Base-by-base conservation (phyloP, 371 early-diverging fungal genomes). In the Haplosporangium sp. region DNA sequence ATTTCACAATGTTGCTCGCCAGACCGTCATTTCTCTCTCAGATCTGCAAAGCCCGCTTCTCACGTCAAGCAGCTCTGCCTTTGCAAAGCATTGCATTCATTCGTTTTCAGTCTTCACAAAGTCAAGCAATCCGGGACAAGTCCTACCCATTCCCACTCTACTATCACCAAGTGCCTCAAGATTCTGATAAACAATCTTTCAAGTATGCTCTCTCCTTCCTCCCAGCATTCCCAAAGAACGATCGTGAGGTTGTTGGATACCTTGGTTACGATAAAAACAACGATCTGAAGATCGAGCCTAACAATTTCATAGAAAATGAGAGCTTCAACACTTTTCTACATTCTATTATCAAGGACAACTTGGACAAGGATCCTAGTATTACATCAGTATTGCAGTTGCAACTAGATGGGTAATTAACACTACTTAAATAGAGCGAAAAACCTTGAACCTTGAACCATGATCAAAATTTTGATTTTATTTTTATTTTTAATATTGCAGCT, bases 91-190 rank as follows among this genome's bases (percentile, higher is more conserved):
- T 67, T 37, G 53, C 56, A n/a, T 34, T 66, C 27, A 35, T 48
- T 11, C 76, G 64, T 15, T 65, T 60, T 45, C 65, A 59, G 5
- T 64, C 61, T 45, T 38, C 77, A 45, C 27, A 37, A n/a, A 19
- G 37, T 8, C 61, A 50, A 11, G 34, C 62, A n/a, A 47, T 74
- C 65, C 67, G 74, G 8, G 79, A 79, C 39, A 44, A 50, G 6
- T 52, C 74, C 48, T 81, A 81, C 57, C 82, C 82, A 4, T 81
- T 66, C 67, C 82, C 82, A 1, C 72, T 77, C 44, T 77, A 72
- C 45, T 76, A 62, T 53, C 76, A 76, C 59, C 63, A 65, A 7
- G 20, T 76, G 38, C 61, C 53, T 39, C 67, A 45, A 10, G 11
- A 37, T 3, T 5, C 52, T 8, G 42, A 64, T 8, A 45, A 59